Base-by-base conservation (phyloP, 169 alveolate genomes). In the Plasmodium sp. region DNA sequence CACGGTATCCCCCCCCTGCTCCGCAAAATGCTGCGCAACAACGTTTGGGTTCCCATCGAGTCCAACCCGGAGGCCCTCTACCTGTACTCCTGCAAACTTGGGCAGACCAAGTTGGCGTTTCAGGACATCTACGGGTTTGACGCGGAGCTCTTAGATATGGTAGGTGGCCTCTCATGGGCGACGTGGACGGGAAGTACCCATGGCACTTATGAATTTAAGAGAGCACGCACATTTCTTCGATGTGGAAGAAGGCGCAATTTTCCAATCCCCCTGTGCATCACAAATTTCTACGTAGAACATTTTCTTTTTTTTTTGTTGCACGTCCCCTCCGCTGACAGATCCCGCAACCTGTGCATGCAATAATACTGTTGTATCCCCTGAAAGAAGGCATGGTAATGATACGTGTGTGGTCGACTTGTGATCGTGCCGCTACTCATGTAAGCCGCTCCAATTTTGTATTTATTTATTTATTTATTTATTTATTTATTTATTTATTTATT, bases 291-390 rank as follows among this genome's bases (percentile, higher is more conserved):
- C n/a, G 4, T 48, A 48, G 58, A 3, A 48, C 3, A 48, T 48
- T 48, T 48, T 48, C 12, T 48, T 48, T 48, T 48, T 48, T 12
- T 10, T 48, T 12, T 48, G 10, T 4, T 62, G 31, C 75, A 62
- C 34, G 18, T 62, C 10, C 14, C 22, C 75, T 27, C 34, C 34
- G 39, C 12, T 62, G 36, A 41, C 81, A 86, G 94, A 86, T 79
- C 27, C 94, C 86, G 31, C 18, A 77, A 86, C 94, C 94, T 12
- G 84, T 86, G 58, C 94, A 86, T 82, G 94, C 94, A 34, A 56
- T 86, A 33, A 77, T 86, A 41, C 73, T 86, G 34, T 79, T 86
- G 62, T 86, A 86, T 71, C 94, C 94, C n/a, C 2, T 86, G 56
- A 77, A 34, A 48, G 82, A 77, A 34, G 51, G 81, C 41, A 36